Conservation (phyloP, 768 basidiomycete genomes). For the Boletus huronensis region DNA sequence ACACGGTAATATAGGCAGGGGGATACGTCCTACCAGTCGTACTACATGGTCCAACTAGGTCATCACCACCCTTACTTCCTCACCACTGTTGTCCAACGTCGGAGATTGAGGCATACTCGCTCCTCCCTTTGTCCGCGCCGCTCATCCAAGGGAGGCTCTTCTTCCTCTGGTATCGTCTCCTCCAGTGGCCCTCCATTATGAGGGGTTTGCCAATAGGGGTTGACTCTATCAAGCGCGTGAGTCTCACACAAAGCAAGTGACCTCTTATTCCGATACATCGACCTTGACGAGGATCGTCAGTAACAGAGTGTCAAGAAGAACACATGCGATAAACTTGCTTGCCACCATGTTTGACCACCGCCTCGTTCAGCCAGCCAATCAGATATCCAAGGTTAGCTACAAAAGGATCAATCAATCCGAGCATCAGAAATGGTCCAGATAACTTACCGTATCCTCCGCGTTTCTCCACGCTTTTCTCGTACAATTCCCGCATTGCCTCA, state of each 20-base stretch:
- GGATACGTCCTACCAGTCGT: too few relatives aligned
- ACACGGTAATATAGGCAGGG: too few relatives aligned
- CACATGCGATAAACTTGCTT: conserved; percentile 10
- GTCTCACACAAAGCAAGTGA: neutral
- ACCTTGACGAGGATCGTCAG: neutral
- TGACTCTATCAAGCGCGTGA: too few relatives aligned
- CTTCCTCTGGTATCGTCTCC: neutral
- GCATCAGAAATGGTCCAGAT: too few relatives aligned
- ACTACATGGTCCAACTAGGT: too few relatives aligned
- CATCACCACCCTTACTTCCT: too few relatives aligned
- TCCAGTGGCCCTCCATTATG: neutral
- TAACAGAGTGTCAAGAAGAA: neutral
- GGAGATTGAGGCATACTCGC: too few relatives aligned
- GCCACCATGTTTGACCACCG: conserved; percentile 9
- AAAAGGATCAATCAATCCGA: too few relatives aligned
- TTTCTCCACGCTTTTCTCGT: neutral
- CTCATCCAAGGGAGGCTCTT: neutral
- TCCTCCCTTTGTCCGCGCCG: neutral
- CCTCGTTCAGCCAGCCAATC: conserved; percentile 10
- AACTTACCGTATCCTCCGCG: conserved; percentile 12
- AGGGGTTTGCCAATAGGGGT: too few relatives aligned
- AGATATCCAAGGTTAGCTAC: neutral
- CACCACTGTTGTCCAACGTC: too few relatives aligned
- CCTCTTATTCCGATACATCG: neutral
- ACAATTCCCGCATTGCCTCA: neutral